These are phyloP conservation scores for Spongiforma sp. DNA, from an alignment of 1,284 basidiomycete genomes.

Conservation along the genomic window DNA sequence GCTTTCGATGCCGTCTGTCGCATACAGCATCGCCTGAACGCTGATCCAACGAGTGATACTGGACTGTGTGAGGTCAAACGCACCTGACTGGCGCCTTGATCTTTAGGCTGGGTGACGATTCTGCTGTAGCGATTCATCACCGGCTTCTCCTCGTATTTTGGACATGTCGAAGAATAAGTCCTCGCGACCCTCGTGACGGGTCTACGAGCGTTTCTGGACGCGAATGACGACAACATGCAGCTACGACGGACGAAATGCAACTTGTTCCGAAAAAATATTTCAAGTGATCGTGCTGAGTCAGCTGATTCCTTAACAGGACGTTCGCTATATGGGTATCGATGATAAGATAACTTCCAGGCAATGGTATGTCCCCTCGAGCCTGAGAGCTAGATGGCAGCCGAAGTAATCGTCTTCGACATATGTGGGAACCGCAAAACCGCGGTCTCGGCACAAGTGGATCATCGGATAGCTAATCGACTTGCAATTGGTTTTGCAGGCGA, in stretches of 20 bases:
- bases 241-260: not conserved
- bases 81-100: constrained; percentile 93
- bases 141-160: constrained; percentile 50
- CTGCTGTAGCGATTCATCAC: constrained; percentile 87
- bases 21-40: constrained; percentile 91
- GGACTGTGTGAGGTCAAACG: constrained; percentile 14
- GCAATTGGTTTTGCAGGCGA: too few relatives aligned
- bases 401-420: too few relatives aligned
- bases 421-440: too few relatives aligned
- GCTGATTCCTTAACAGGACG: too few relatives aligned
- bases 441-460: too few relatives aligned
- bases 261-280: not conserved
- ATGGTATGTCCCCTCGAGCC: too few relatives aligned
- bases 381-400: too few relatives aligned
- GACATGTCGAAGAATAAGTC: constrained; percentile 45
- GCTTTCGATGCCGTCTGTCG: constrained; percentile 84
- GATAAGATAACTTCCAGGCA: too few relatives aligned
- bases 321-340: too few relatives aligned
- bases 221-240: constrained; percentile 28
- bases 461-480: too few relatives aligned
- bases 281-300: constrained; percentile 25
- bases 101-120: constrained; percentile 86
- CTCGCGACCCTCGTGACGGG: constrained; percentile 38
- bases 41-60: constrained; percentile 1
- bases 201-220: constrained; percentile 20